phyloP scores from a whole-genome alignment of 148 eudicot genomes.

The Simmondsia chinensis region DNA sequence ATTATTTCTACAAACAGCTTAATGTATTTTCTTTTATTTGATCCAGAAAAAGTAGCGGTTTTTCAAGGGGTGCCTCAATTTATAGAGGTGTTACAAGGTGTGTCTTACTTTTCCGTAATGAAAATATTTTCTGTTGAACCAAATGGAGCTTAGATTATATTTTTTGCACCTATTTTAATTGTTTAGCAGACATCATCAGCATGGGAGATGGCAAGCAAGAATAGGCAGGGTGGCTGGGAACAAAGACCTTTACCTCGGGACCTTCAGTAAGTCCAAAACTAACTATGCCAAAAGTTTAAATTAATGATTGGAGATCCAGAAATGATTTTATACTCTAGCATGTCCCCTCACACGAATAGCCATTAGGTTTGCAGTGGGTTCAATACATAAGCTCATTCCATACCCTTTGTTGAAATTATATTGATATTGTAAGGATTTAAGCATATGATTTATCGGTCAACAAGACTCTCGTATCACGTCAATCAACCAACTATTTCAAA shows the following conservation, averaged over 20 bases:
- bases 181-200: slow-evolving; percentile 82
- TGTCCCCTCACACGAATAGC: too few species aligned
- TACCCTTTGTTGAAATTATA: too few species aligned
- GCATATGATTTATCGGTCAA: too few species aligned
- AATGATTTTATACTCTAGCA: too few species aligned
- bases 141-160: not conserved
- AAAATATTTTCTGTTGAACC: not conserved
- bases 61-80: slow-evolving; percentile 93
- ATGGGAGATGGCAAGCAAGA: slow-evolving; percentile 98
- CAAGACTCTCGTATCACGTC: too few species aligned
- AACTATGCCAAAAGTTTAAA: too few species aligned
- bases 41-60: slow-evolving; percentile 90
- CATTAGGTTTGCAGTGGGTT: too few species aligned
- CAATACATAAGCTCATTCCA: too few species aligned
- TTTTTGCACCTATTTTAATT: slow-evolving; percentile 1
- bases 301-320: too few species aligned
- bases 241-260: slow-evolving; percentile 90
- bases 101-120: not conserved
- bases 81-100: slow-evolving; percentile 95
- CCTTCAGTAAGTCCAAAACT: slow-evolving; percentile 82
- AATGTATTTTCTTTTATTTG: not conserved
- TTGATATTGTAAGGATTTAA: too few species aligned
- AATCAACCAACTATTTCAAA: too few species aligned
- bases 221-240: slow-evolving; percentile 95
- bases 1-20: too few species aligned